A percentile compares a stretch with the other conserved stretches of the same genome.
Conservation (phyloP, 2,329 filamentous ascomycete genomes). For the Colletotrichum noveboracense region DNA sequence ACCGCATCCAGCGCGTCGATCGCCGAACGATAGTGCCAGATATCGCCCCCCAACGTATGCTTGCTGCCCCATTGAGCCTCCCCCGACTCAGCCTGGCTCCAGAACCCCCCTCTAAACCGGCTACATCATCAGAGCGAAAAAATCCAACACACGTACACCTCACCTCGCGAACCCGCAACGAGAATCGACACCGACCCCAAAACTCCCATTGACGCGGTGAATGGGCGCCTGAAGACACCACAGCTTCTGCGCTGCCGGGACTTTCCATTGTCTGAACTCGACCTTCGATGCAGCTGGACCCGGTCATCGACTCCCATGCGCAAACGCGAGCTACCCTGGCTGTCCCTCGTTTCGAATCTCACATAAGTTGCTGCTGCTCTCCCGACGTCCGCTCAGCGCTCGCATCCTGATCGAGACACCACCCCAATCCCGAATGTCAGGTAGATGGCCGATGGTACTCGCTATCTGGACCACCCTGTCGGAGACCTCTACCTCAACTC, state of each 20-base stretch:
- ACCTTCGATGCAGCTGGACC: conserved; percentile 23
- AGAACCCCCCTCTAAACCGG: conserved; percentile 1
- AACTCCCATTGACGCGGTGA: conserved; percentile 1
- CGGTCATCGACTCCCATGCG: conserved; percentile 37
- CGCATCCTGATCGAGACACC: conserved; percentile 20
- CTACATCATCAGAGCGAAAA: conserved; percentile 6
- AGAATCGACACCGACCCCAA: neutral
- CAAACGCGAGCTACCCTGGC: conserved; percentile 39
- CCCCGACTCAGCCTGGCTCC: neutral
- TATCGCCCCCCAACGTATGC: conserved; percentile 9
- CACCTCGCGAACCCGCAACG: neutral
- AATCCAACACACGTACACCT: neutral
- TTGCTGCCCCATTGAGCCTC: neutral
- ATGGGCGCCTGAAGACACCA: conserved; percentile 15
- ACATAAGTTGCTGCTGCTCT: conserved; percentile 32
- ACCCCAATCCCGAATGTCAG: conserved; percentile 32
- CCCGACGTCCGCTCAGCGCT: neutral
- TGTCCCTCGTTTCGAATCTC: conserved; percentile 35
- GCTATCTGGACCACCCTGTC: conserved; percentile 64
- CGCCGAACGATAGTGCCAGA: neutral
- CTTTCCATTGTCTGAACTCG: conserved; percentile 1
- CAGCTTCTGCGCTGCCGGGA: conserved; percentile 9
- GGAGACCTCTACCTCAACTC: conserved; percentile 61
- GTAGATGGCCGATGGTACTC: conserved; percentile 75
- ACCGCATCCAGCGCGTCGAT: neutral